Conservation (phyloP, 345 rosid genomes). For the Acer campestre region DNA sequence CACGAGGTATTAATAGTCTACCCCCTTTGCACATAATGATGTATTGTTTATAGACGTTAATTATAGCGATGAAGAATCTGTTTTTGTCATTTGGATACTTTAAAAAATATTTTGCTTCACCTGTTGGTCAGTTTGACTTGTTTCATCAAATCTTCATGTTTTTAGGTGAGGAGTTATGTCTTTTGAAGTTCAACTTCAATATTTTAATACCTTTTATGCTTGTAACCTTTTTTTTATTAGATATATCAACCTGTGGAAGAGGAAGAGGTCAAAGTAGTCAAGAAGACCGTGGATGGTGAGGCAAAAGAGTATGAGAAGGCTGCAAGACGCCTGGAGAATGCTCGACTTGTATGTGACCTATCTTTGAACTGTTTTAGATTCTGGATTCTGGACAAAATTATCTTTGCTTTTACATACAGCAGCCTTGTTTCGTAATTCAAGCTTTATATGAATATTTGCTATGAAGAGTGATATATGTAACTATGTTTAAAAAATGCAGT, state of each 20-base stretch:
- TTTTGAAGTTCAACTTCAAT: constrained; percentile 1
- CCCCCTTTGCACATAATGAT: background rate
- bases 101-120: background rate
- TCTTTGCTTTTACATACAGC: background rate
- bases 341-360: constrained; percentile 60
- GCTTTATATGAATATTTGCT: background rate
- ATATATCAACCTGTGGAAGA: constrained; percentile 70
- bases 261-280: constrained; percentile 71
- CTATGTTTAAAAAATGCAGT: background rate
- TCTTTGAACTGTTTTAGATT: constrained; percentile 15
- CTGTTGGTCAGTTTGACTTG: background rate
- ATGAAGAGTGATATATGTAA: background rate
- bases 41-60: background rate
- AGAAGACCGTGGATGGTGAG: constrained; percentile 46
- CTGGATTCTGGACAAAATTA: background rate
- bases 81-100: background rate
- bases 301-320: constrained; percentile 74
- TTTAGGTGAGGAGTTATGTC: background rate
- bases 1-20: background rate
- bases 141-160: background rate
- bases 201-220: background rate
- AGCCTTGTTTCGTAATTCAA: background rate
- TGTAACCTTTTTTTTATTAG: constrained; percentile 32
- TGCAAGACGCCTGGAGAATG: constrained; percentile 66
- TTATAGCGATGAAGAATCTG: background rate